Evolutionary conservation across 768 basidiomycete genomes (phyloP).

Genomic region (Kwoniella sp.): DNA sequence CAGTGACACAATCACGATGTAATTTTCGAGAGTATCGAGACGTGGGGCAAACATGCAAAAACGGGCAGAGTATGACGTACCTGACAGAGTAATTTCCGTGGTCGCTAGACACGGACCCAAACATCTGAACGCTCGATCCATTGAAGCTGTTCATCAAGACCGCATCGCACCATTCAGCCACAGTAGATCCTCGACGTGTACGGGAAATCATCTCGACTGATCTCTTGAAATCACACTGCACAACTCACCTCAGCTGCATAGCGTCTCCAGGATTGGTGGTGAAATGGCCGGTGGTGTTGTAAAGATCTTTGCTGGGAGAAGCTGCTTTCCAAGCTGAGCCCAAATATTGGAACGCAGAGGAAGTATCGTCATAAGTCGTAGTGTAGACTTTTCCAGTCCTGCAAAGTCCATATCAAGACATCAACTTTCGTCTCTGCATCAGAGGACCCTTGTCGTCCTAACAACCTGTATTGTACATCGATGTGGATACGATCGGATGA

Average conservation of each 20-base stretch:
- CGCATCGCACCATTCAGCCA: background rate
- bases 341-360: slow-evolving; percentile 17
- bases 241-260: slow-evolving; percentile 4
- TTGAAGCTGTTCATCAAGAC: slow-evolving; percentile 24
- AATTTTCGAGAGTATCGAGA: too few species aligned
- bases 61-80: slow-evolving; percentile 16
- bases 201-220: background rate
- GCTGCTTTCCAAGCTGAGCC: slow-evolving; percentile 20
- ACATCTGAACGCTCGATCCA: slow-evolving; percentile 29
- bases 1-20: too few species aligned
- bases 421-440: background rate
- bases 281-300: slow-evolving; percentile 29
- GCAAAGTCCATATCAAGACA: background rate
- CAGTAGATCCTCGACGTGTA: too few species aligned
- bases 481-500: too few species aligned
- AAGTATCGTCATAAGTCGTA: slow-evolving; percentile 33
- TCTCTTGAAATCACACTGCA: too few species aligned
- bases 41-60: background rate
- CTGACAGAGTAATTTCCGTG: slow-evolving; percentile 34
- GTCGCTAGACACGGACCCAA: slow-evolving; percentile 23
- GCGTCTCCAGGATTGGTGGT: slow-evolving; percentile 16
- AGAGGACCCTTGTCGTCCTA: too few species aligned
- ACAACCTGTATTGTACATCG: too few species aligned
- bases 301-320: slow-evolving; percentile 9
- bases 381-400: slow-evolving; percentile 12